Base-by-base conservation (phyloP, 176 grass and related monocot genomes). In the Areca catechu region DNA sequence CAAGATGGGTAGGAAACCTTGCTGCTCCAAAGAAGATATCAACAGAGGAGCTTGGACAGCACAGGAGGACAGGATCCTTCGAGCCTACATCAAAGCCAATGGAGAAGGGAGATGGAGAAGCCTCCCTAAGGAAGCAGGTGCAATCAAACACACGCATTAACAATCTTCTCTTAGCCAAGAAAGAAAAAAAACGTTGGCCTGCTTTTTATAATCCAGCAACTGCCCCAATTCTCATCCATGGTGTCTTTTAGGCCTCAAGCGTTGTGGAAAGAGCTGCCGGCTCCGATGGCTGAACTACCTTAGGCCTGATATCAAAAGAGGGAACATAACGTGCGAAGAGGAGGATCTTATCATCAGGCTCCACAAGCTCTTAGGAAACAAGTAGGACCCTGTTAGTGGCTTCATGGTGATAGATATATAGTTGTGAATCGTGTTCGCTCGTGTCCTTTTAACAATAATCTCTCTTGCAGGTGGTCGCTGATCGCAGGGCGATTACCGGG, bases 21-120 rank as follows among this genome's bases (percentile, higher is more conserved):
- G 60, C 37, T 62, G 60, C 60, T 16, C 19, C 0, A 7, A 2
- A 15, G 30, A 49, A 16, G 60, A 48, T 15, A 34, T 62, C 60
- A 48, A 48, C 16, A 15, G 30, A 22, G 60, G 60, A 15, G 60
- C 60, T 17, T 62, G 60, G 60, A 62, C 60, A 48, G 30, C 18
- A 4, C 37, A 62, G 60, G 60, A 62, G 60, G 60, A 62, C 60
- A 21, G 17, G 19, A 62, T 62, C 34, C 34, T 62, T 4, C 16
- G 16, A 62, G 60, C 29, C 15, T 49, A 62, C 60, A 48, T 62
- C 30, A 48, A 20, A 5, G 20, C 37, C 60, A 7, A 62, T 34
- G 60, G 60, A 21, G 60, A 62, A 62, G 60, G 60, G 2, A 48
- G 29, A 48, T 62, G 60, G 60, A 49, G 60, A 48, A 62, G 30